These are phyloP conservation scores for Myxozyma nipponensis DNA, from an alignment of 805 yeast species.

Conservation along the genomic window DNA sequence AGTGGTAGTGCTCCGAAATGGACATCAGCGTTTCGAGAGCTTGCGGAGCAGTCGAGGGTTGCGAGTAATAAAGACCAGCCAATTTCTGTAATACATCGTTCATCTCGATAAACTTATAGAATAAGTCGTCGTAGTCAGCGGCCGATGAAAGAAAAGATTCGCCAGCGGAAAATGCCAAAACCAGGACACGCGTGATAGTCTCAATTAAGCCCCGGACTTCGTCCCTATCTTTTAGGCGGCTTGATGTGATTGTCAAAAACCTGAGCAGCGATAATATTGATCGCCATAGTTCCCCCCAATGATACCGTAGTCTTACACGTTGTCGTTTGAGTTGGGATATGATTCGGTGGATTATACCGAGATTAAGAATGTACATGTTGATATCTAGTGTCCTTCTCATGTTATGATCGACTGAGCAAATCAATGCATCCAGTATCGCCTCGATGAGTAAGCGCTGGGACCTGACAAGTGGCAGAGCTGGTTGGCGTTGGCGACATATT, in stretches of 20 bases:
- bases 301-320: conserved; percentile 30
- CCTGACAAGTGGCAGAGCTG: conserved; percentile 32
- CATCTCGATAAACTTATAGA: conserved; percentile 34
- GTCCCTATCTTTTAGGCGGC: conserved; percentile 4
- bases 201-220: conserved; percentile 27
- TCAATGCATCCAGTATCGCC: conserved; percentile 38
- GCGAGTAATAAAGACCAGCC: conserved; percentile 19
- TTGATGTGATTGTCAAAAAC: conserved; percentile 25
- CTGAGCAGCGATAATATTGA: conserved; percentile 34
- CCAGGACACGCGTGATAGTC: conserved; percentile 28
- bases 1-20: conserved; percentile 26
- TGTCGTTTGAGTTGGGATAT: conserved; percentile 22
- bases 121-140: conserved; percentile 35
- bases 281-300: conserved; percentile 42
- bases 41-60: conserved; percentile 2
- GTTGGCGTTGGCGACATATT: conserved; percentile 30
- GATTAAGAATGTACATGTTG: conserved; percentile 30
- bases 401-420: conserved; percentile 36
- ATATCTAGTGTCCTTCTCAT: conserved; percentile 32
- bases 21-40: conserved; percentile 20
- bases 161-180: conserved; percentile 34
- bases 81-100: conserved; percentile 31
- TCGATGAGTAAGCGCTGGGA: conserved; percentile 33
- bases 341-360: conserved; percentile 18
- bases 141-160: conserved; percentile 36